Evolutionary conservation across 2,329 filamentous ascomycete genomes (phyloP).

Genomic region (Aspergillus pseudoterreus): DNA sequence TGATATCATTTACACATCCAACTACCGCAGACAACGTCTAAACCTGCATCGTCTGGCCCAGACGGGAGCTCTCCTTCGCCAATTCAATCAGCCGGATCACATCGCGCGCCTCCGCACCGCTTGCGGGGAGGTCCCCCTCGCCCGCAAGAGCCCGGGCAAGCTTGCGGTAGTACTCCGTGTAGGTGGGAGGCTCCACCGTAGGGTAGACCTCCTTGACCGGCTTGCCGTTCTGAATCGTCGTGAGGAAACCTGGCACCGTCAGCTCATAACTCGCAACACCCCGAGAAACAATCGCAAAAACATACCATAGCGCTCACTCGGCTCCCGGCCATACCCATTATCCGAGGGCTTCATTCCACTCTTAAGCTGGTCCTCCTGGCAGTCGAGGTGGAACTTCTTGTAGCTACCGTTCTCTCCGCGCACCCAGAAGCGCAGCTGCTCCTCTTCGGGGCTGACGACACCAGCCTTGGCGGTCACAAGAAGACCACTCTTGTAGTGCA

Average conservation of each 20-base stretch:
- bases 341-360: constrained; percentile 60
- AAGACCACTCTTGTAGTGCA: constrained; percentile 62
- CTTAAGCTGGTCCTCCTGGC: constrained; percentile 71
- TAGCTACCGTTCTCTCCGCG: constrained; percentile 71
- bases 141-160: constrained; percentile 53
- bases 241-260: constrained; percentile 43
- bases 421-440: constrained; percentile 74
- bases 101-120: constrained; percentile 50
- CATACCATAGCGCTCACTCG: constrained; percentile 54
- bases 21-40: constrained; percentile 7
- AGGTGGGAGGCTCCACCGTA: constrained; percentile 64
- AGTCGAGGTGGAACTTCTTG: constrained; percentile 67
- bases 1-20: constrained; percentile 2
- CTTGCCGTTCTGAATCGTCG: constrained; percentile 52
- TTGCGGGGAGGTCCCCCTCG: constrained; percentile 52
- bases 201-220: constrained; percentile 51
- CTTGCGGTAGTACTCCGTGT: constrained; percentile 61
- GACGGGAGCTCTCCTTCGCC: constrained; percentile 51
- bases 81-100: constrained; percentile 57
- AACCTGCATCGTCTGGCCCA: constrained; percentile 46
- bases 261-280: background rate
- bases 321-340: constrained; percentile 62
- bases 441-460: constrained; percentile 63
- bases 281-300: background rate
- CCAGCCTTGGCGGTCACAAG: constrained; percentile 67